A percentile compares a stretch with the other conserved stretches of the same genome.
phyloP scores from a whole-genome alignment of 495 filamentous ascomycete species.

The Lasiosphaeria miniovina region DNA sequence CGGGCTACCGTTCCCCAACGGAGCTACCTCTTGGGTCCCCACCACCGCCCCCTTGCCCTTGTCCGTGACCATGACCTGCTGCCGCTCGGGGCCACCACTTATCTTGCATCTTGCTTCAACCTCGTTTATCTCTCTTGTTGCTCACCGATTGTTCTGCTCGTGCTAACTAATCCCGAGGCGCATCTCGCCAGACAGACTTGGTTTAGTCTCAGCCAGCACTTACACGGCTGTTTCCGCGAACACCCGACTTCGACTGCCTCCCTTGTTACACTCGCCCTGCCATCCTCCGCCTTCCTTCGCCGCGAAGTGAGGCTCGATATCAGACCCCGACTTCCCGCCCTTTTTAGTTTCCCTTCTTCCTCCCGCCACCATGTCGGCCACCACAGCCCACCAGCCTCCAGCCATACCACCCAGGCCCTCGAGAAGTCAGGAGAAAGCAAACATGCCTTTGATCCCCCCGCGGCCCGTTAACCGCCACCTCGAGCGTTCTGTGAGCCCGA shows the following conservation, averaged over 20 bases:
- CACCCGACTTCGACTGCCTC: conserved; percentile 8
- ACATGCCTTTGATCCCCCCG: conserved; percentile 62
- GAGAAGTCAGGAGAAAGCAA: conserved; percentile 41
- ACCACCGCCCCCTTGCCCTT: conserved; percentile 4
- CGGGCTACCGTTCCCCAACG: not conserved
- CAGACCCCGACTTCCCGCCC: conserved; percentile 3
- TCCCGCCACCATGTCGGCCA: conserved; percentile 35
- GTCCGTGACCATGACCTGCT: not conserved
- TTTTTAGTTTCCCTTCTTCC: not conserved
- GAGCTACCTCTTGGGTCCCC: not conserved
- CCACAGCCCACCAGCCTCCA: conserved; percentile 54
- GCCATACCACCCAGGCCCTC: conserved; percentile 64
- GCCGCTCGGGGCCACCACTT: conserved; percentile 4
- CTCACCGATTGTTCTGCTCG: conserved; percentile 25
- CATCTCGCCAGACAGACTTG: not conserved
- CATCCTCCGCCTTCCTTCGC: conserved; percentile 6
- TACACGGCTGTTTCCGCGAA: conserved; percentile 10
- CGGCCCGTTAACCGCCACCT: conserved; percentile 62
- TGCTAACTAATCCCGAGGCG: conserved; percentile 1
- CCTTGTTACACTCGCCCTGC: conserved; percentile 6
- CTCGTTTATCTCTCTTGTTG: conserved; percentile 12
- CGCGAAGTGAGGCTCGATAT: not conserved
- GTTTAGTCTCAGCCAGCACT: not conserved
- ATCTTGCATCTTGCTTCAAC: conserved; percentile 24
- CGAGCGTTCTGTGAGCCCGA: conserved; percentile 77